These are phyloP conservation scores for Salix dunnii DNA, from an alignment of 345 rosid genomes.

Conservation along the genomic window DNA sequence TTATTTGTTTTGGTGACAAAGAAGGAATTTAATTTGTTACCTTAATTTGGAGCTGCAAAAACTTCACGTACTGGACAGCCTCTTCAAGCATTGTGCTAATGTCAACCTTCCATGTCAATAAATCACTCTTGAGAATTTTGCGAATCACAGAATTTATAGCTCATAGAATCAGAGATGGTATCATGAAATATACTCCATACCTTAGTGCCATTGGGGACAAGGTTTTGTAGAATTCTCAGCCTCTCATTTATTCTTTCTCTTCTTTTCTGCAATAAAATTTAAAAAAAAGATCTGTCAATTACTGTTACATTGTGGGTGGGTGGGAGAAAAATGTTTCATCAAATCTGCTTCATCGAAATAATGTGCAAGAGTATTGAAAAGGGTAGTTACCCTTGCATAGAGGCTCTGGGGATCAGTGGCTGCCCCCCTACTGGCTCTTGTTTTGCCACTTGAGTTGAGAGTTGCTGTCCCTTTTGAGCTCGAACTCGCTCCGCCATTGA, in stretches of 20 bases:
- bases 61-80: constrained; percentile 84
- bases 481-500: constrained; percentile 35
- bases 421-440: constrained; percentile 70
- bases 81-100: constrained; percentile 96
- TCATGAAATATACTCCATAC: constrained; percentile 16
- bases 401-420: constrained; percentile 85
- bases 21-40: constrained; percentile 21
- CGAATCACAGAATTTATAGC: not conserved
- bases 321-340: not conserved
- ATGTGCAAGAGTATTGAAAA: not conserved
- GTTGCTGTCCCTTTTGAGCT: constrained; percentile 37
- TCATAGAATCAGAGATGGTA: not conserved
- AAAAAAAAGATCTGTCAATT: not conserved
- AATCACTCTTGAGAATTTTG: not conserved
- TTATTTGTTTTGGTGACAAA: not conserved
- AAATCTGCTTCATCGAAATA: not conserved
- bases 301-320: not conserved
- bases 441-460: constrained; percentile 56
- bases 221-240: constrained; percentile 65
- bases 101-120: constrained; percentile 52
- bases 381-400: constrained; percentile 60
- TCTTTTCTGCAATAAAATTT: constrained; percentile 56
- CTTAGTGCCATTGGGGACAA: constrained; percentile 93
- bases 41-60: constrained; percentile 84
- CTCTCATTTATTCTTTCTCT: constrained; percentile 85